Evolutionary conservation across 768 basidiomycete genomes (phyloP).

Genomic region (Neoboletus magnificus): DNA sequence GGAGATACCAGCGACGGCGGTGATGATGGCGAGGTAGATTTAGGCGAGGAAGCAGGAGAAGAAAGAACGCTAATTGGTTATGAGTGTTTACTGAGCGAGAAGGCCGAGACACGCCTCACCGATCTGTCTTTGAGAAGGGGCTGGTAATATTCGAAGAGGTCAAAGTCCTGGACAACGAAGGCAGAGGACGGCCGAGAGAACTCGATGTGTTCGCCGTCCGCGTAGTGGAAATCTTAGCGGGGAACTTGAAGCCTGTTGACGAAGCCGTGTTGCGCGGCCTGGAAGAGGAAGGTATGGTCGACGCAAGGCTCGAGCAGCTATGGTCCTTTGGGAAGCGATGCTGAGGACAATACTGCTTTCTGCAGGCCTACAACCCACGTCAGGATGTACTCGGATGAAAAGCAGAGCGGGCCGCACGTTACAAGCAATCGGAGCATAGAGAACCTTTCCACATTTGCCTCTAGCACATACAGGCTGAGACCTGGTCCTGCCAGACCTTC

Average conservation of each 20-base stretch:
- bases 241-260: constrained; percentile 4
- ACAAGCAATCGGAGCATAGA: constrained; percentile 74
- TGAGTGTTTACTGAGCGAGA: constrained; percentile 53
- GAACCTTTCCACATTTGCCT: constrained; percentile 64
- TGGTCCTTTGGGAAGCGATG: constrained; percentile 82
- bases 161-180: constrained; percentile 8
- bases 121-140: constrained; percentile 50
- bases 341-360: constrained; percentile 66
- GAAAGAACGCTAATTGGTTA: constrained; percentile 52
- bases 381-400: not conserved
- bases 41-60: constrained; percentile 21
- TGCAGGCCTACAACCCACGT: constrained; percentile 54
- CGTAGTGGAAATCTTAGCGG: not conserved
- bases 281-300: constrained; percentile 13
- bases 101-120: constrained; percentile 48
- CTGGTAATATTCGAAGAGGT: constrained; percentile 20
- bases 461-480: constrained; percentile 58
- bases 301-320: constrained; percentile 38
- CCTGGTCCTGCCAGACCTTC: constrained; percentile 46
- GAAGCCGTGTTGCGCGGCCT: constrained; percentile 6
- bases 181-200: not conserved
- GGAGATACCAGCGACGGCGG: not conserved
- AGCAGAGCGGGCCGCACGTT: constrained; percentile 46
- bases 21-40: constrained; percentile 5
- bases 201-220: constrained; percentile 7